Conservation (phyloP, 2,329 filamentous ascomycete genomes). For the Ceratocystis smalleyi region DNA sequence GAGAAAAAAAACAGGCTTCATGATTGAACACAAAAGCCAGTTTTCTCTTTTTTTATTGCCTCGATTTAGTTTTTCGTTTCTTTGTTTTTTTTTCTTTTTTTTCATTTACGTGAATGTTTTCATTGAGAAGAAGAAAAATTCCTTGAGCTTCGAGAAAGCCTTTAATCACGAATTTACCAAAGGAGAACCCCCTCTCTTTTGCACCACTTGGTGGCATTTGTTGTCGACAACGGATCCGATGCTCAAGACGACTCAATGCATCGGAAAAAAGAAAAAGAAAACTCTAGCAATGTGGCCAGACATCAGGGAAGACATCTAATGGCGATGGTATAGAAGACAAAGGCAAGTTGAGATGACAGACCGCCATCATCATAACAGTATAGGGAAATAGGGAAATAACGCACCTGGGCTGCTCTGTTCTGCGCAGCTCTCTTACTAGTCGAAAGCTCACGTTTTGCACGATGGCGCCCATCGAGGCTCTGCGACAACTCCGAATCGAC, state of each 20-base stretch:
- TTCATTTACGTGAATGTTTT: not conserved
- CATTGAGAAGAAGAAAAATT: not conserved
- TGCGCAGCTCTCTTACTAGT: constrained; percentile 94
- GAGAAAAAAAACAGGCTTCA: constrained; percentile 18
- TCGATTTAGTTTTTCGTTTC: not conserved
- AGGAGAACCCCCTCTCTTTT: not conserved
- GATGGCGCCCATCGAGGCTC: constrained; percentile 47
- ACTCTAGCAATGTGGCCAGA: not conserved
- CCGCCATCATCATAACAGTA: not conserved
- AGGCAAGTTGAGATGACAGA: not conserved
- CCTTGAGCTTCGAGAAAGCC: not conserved
- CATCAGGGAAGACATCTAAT: not conserved
- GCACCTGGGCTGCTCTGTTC: constrained; percentile 89
- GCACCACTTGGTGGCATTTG: not conserved
- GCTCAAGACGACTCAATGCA: not conserved
- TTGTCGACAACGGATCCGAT: not conserved
- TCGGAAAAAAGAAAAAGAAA: not conserved
- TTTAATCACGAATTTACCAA: not conserved
- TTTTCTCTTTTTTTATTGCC: not conserved
- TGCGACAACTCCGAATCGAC: constrained; percentile 16
- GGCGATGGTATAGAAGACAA: not conserved
- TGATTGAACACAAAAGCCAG: not conserved
- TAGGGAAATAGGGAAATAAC: constrained; percentile 21
- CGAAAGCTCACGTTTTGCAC: constrained; percentile 69
- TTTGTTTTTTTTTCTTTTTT: not conserved